These are phyloP conservation scores for Annulohypoxylon maeteangense DNA, from an alignment of 495 filamentous ascomycete species.

Conservation along the genomic window DNA sequence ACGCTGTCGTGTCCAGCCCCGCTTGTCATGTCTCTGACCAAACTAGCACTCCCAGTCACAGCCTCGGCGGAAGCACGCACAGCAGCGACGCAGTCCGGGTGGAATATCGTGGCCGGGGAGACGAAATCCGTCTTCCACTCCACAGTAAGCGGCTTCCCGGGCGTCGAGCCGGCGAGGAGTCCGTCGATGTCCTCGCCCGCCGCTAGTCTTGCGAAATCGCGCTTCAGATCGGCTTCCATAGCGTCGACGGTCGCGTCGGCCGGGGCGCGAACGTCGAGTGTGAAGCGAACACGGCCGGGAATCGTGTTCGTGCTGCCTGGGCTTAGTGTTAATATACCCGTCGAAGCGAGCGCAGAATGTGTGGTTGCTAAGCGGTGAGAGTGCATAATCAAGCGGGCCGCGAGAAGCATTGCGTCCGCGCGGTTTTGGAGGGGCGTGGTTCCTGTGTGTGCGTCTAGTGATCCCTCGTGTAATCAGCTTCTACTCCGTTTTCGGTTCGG, in stretches of 20 bases:
- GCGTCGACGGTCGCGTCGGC: slow-evolving; percentile 64
- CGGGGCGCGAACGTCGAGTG: slow-evolving; percentile 75
- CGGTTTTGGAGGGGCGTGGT: slow-evolving; percentile 75
- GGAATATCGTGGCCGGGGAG: slow-evolving; percentile 74
- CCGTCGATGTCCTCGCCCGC: slow-evolving; percentile 38
- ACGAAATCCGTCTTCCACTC: slow-evolving; percentile 47
- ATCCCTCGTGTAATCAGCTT: slow-evolving; percentile 11
- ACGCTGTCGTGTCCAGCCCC: slow-evolving; percentile 71
- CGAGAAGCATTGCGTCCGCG: slow-evolving; percentile 67
- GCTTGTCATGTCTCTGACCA: slow-evolving; percentile 61
- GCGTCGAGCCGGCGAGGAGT: slow-evolving; percentile 29
- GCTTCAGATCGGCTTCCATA: slow-evolving; percentile 41
- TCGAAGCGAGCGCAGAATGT: slow-evolving; percentile 70
- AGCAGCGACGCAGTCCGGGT: slow-evolving; percentile 73
- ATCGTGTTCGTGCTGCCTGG: slow-evolving; percentile 73
- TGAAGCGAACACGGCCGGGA: slow-evolving; percentile 74
- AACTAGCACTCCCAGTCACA: slow-evolving; percentile 48
- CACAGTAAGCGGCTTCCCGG: slow-evolving; percentile 39
- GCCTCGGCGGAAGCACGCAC: slow-evolving; percentile 70
- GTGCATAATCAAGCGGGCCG: slow-evolving; percentile 72
- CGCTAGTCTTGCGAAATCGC: slow-evolving; percentile 45
- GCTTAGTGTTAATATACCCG: slow-evolving; percentile 73
- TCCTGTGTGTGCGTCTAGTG: slow-evolving; percentile 71
- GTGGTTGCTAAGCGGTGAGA: slow-evolving; percentile 69
- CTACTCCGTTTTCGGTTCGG: not conserved